Conservation (phyloP, 108 stramenopile genomes). For the Seminavis robusta region DNA sequence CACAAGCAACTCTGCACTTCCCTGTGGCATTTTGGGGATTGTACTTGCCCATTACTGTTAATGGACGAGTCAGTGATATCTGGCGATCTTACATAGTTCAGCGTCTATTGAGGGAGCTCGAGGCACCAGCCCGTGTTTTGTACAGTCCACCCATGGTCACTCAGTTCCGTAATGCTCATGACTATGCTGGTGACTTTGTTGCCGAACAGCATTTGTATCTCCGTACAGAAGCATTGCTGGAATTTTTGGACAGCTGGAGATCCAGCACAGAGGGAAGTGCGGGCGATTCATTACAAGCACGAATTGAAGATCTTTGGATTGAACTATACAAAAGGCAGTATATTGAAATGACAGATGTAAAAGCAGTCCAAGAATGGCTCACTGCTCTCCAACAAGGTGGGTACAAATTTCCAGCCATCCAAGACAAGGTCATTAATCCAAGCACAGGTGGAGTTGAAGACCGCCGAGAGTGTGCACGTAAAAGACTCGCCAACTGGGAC, state of each 20-base stretch:
- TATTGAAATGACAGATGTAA: no score
- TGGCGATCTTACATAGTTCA: slow-evolving; percentile 64
- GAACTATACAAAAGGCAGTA: no score
- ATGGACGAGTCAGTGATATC: slow-evolving; percentile 55
- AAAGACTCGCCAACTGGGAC: no score
- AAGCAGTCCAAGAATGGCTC: no score
- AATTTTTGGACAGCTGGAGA: slow-evolving; percentile 34
- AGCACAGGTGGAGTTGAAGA: no score
- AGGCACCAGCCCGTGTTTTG: slow-evolving; percentile 16
- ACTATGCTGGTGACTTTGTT: slow-evolving; percentile 47
- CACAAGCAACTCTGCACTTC: slow-evolving; percentile 55
- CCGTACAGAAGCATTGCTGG: slow-evolving; percentile 25
- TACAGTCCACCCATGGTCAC: slow-evolving; percentile 33
- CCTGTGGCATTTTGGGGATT: slow-evolving; percentile 38
- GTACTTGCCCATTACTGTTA: slow-evolving; percentile 51
- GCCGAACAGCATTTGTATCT: slow-evolving; percentile 51
- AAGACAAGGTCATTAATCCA: no score
- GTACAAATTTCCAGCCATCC: no score
- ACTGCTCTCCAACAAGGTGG: no score
- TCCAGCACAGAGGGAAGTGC: no score
- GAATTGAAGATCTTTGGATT: no score
- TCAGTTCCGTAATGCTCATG: slow-evolving; percentile 45
- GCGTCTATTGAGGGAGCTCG: slow-evolving; percentile 19
- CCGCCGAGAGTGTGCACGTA: no score
- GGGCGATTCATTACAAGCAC: no score